Evolutionary conservation across 1,284 basidiomycete species (phyloP), one percentile per base, ranked within the genome.

Genomic region (Microbotryum saponariae): DNA sequence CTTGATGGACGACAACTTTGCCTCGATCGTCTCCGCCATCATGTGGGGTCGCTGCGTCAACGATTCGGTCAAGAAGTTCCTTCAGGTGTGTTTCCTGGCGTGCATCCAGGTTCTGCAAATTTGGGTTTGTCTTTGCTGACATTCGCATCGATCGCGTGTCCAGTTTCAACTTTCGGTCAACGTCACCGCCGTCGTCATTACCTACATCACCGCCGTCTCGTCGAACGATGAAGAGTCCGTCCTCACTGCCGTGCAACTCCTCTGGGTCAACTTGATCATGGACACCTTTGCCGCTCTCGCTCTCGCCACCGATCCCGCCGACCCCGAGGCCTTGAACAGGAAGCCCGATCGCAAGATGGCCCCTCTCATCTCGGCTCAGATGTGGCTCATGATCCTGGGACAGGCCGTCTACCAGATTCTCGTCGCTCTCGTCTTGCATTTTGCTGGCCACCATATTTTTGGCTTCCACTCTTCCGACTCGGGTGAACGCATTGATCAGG

Each of bases 21-120:
- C 89, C 10, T 92, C 89, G 20, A 94, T 98, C 74, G 91, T 97
- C 68, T 87, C 91, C 72, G 94, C 93, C 60, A 93, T 98, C 73
- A 93, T 96, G 82, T 98, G 94, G 94, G 94, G 94, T 51, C 89
- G 94, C 62, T 94, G 91, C 74, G 93, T 98, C 67, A 97, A 97
- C 76, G 94, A 98, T 74, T 85, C 92, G 0, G 94, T 97, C 65
- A 86, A 88, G 75, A 97, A 97, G 79, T 98, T 97, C 79, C 75
- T 98, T 65, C 94, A 97, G 79, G 60, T 61, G 44, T 44, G 58
- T 27, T 23, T 29, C 31, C 6, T 27, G 27, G 23, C 37, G 20
- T 21, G 1, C 10, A 25, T 27, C 7, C 8, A 6, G 20, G 5
- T 10, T 5, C 14, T 29, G 20, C 33, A 20, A 20, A 20, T 16